A percentile compares a stretch with the other conserved stretches of the same genome.
phyloP scores from a whole-genome alignment of 2,329 filamentous ascomycete species.

The Alternaria metachromatica region DNA sequence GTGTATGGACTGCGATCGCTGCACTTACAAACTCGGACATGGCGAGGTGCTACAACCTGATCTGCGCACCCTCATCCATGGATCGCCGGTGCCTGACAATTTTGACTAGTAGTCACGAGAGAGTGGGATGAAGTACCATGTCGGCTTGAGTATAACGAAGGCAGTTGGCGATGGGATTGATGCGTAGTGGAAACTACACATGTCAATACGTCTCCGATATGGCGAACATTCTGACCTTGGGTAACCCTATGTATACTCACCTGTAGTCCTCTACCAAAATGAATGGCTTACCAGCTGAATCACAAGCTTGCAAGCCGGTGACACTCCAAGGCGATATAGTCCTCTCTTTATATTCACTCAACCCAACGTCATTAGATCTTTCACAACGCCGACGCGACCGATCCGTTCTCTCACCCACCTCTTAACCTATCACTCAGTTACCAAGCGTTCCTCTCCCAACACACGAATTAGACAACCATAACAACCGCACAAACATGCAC shows the following conservation, averaged over 20 bases:
- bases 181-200: neutral
- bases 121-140: neutral
- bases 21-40: neutral
- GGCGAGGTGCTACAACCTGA: constrained; percentile 2
- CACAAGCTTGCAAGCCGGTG: neutral
- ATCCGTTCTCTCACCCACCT: neutral
- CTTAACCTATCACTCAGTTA: neutral
- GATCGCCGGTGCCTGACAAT: neutral
- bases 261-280: neutral
- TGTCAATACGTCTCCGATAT: neutral
- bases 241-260: neutral
- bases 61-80: constrained; percentile 1
- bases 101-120: neutral
- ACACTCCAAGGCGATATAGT: neutral
- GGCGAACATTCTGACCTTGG: neutral
- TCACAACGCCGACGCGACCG: neutral
- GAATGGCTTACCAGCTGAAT: neutral
- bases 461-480: neutral
- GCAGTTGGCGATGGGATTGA: neutral
- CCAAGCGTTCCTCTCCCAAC: neutral
- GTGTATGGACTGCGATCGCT: constrained; percentile 15
- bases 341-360: neutral
- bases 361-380: neutral
- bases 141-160: neutral
- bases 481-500: neutral